Evolutionary conservation across 1,139 yeast species (phyloP), one percentile per base, ranked within the genome.

Genomic region (Pichia sp.): DNA sequence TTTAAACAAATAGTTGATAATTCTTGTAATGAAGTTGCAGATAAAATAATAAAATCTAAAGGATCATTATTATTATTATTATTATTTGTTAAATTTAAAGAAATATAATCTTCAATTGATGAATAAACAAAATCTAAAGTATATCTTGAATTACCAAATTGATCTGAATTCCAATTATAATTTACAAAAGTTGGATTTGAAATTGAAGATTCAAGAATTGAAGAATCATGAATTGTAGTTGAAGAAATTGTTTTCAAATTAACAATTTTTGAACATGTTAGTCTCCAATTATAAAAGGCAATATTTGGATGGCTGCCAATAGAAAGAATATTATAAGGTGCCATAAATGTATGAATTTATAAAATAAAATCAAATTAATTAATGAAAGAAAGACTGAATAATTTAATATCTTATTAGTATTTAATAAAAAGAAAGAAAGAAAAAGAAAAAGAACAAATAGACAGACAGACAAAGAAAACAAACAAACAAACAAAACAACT

Each of bases 231-330:
- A 7, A 51, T 35, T 10, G 44, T 24, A 7, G 47, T 45, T 16
- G 49, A 40, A 27, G 49, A 64, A 22, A 74, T 66, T 16, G 70
- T 53, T 2, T 75, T 60, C 16, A 73, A 58, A 30, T 66, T 66
- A 30, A 68, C 67, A 3, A 67, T 57, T 27, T 64, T 63, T 1
- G 76, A 65, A 48, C 65, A 41, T 62, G 67, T 43, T 16, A 73
- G 57, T 43, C 76, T 61, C 79, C 79, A 75, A 35, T 69, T 73
- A 56, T 75, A 74, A 55, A 74, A 74, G 26, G 71, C 68, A 27
- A 74, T 58, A 54, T 74, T 73, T 20, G 79, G 75, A 55, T 72
- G 74, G 30, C 66, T 57, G 29, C 80, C 78, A 54, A 74, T 70
- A 4, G 59, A 52, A 20, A 60, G 48, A 22, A 59, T 50, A 35